These are phyloP conservation scores for Camellia lanceoleosa DNA, from an alignment of 148 eudicot genomes.

Conservation along the genomic window DNA sequence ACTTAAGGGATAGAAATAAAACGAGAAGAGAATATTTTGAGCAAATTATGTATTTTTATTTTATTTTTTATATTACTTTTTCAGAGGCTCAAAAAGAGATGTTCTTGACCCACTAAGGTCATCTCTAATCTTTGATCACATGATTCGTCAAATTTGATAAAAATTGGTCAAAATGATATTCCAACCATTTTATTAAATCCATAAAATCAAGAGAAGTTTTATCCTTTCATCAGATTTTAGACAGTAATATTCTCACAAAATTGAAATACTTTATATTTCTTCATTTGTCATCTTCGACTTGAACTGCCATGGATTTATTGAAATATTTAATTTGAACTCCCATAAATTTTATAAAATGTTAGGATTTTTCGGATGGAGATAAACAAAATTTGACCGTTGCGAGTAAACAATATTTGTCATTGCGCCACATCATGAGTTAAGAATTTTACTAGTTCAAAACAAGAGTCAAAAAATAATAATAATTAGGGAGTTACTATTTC, in stretches of 20 bases:
- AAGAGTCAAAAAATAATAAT: neutral
- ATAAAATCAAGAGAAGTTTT: no score
- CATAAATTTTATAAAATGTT: no score
- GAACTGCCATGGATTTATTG: no score
- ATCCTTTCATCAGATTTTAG: neutral
- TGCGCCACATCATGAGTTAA: neutral
- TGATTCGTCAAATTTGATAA: no score
- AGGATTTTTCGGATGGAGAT: neutral
- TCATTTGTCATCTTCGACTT: no score
- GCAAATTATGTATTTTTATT: no score
- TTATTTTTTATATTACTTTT: no score
- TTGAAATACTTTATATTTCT: neutral
- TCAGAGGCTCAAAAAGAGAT: neutral
- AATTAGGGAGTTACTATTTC: no score
- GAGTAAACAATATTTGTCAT: neutral
- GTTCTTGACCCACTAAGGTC: neutral
- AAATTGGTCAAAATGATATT: no score
- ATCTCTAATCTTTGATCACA: no score
- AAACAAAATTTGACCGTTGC: neutral
- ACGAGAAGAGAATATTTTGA: neutral
- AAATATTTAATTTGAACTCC: neutral
- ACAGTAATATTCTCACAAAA: no score
- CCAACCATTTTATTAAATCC: neutral
- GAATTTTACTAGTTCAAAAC: neutral
- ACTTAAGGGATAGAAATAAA: neutral